Evolutionary conservation across 176 grass and related monocot species (phyloP), one percentile per base, ranked within the genome.

Genomic region (Zizania latifolia): DNA sequence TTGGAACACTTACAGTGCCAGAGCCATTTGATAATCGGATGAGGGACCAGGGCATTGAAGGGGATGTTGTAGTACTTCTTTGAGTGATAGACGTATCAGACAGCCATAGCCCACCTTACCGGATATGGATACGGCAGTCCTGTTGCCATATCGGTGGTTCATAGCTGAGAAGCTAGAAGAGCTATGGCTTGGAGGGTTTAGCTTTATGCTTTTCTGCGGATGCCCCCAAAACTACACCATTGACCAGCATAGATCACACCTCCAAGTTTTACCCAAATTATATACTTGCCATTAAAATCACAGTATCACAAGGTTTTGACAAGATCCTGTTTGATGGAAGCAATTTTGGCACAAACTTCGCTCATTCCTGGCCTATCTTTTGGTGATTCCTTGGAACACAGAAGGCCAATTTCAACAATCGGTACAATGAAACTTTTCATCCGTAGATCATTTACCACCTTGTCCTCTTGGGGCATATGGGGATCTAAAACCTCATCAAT

Each of bases 401-500:
- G 9, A 5, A 84, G 62, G 4, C 62, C 82, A 35, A 84, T 70
- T n/a, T 59, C 13, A 14, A 76, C 23, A 54, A 84, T 1, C 10
- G 72, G 81, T 30, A 70, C 14, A 2, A 70, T 37, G 8, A 27
- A 84, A 9, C 29, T 70, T 5, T 62, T 28, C 28, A 70, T 58
- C 14, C 4, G 3, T 2, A 22, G 1, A 4, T 38, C 14, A 23
- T 4, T 2, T 4, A 16, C 30, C 21, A 36, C 44, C 31, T 36
- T 6, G 11, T 68, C 81, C 1, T 84, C 72, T 7, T 2, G 39
- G 15, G 53, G 38, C 58, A 84, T 77, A 9, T 66, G 8, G 15
- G 75, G 76, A 65, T 86, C 83, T 24, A 86, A 15, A 45, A 86
- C 28, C 13, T 86, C 83, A 0, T 7, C 0, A 10, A 86, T 71